Evolutionary conservation across 2,329 filamentous ascomycete genomes (phyloP), one percentile per base, ranked within the genome.

Genomic region (Trichocomaceae sp.): DNA sequence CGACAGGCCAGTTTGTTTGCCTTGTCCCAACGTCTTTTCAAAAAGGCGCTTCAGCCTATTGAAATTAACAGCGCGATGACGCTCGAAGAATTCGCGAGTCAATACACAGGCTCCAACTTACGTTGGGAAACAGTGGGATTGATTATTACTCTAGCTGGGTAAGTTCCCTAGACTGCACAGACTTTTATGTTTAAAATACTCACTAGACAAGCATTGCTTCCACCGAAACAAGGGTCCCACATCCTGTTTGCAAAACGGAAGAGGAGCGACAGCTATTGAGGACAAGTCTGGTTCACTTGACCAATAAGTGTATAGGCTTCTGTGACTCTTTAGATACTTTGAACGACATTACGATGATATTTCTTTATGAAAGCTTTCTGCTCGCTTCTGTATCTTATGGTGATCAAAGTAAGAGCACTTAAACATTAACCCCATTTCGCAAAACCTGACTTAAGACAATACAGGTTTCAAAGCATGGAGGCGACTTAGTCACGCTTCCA

Each of bases 391-490:
- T 52, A 31, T 56, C 47, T 10, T 56, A 56, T 22, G 54, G 54
- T 4, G 54, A 56, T 19, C 54, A 56, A 52, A 52, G 54, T 56
- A 56, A 9, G 41, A 13, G 17, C 23, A 29, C n/a, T 1, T 19
- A 46, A 8, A 3, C 1, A 2, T 44, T 1, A 15, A 35, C 12
- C 15, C n/a, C 31, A 5, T 35, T 35, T 35, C 10, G 31, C 31
- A 35, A 13, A n/a, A 15, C 3, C 41, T 52, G 19, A 55, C 42
- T n/a, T 7, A 5, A 9, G 10, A 8, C 23, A 26, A 33, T 23
- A 15, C 47, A 56, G 54, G 54, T 33, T 56, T 56, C 48, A 56
- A 56, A 10, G 54, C 54, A 8, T 56, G 54, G 54, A 56, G 54
- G 33, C 20, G 54, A 15, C 48, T 56, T 2, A 56, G 52, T 37